Conservation (phyloP, 257 asterid genomes). For the Solanum virginianum region DNA sequence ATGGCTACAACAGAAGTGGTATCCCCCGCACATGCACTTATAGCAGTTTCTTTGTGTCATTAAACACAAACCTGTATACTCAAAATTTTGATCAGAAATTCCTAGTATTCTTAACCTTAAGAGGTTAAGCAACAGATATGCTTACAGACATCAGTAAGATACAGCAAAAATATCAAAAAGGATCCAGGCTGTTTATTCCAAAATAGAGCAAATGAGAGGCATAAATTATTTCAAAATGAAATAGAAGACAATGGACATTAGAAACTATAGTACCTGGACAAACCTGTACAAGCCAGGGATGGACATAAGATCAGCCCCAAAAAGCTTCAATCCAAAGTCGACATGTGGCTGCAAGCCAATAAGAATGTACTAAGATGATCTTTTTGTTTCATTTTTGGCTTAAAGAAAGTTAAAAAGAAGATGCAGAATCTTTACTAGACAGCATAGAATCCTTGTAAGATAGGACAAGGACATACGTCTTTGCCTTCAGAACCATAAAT, state of each 20-base stretch:
- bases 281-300: conserved; percentile 75
- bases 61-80: background rate
- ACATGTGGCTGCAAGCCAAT: conserved; percentile 74
- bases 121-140: background rate
- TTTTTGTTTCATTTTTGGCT: background rate
- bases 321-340: conserved; percentile 84
- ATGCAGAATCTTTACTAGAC: background rate
- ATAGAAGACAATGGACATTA: background rate
- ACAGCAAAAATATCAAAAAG: background rate
- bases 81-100: background rate
- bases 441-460: background rate
- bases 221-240: background rate
- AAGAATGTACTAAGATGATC: conserved; percentile 1
- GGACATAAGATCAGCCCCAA: conserved; percentile 97
- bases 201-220: background rate
- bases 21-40: background rate
- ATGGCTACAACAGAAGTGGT: background rate
- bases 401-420: background rate
- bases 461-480: background rate
- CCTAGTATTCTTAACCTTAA: background rate
- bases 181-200: background rate
- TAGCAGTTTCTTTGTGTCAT: background rate
- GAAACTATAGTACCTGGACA: conserved; percentile 53
- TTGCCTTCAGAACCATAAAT: background rate
- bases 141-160: background rate